Percentiles rank a stretch among this genome's conserved stretches.
Evolutionary conservation across 345 rosid genomes (phyloP).

Genomic region (Aethionema arabicum): DNA sequence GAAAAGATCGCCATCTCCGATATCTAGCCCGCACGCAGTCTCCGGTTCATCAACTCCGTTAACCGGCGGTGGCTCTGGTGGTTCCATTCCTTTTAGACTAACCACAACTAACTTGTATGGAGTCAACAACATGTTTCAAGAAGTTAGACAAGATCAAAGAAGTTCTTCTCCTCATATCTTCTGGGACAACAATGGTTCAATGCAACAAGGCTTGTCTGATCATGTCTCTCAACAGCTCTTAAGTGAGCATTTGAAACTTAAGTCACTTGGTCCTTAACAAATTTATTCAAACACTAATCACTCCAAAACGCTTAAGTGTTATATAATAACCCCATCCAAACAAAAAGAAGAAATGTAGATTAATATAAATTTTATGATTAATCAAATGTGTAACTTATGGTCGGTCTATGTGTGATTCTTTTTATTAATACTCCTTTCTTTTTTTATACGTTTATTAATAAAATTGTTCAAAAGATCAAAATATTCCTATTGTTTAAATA

Average conservation of each 20-base stretch:
- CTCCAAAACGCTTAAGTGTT: too few relatives aligned
- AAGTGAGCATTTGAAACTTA: slow-evolving; percentile 56
- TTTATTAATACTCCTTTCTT: too few relatives aligned
- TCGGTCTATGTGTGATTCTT: too few relatives aligned
- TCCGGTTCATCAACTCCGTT: slow-evolving; percentile 70
- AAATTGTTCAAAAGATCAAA: too few relatives aligned
- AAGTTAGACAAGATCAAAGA: slow-evolving; percentile 50
- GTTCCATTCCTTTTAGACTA: slow-evolving; percentile 60
- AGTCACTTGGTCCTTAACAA: slow-evolving; percentile 32
- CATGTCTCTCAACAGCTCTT: slow-evolving; percentile 65
- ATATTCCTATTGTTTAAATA: too few relatives aligned
- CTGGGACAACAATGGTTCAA: slow-evolving; percentile 45
- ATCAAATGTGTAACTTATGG: too few relatives aligned
- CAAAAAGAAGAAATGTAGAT: too few relatives aligned
- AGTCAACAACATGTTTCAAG: slow-evolving; percentile 42
- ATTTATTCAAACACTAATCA: too few relatives aligned
- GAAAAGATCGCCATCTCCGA: slow-evolving; percentile 61
- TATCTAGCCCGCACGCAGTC: slow-evolving; percentile 61
- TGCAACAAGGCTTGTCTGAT: slow-evolving; percentile 52
- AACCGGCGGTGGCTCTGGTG: slow-evolving; percentile 49
- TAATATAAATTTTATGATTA: too few relatives aligned
- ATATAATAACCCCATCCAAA: too few relatives aligned
- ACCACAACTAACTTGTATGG: slow-evolving; percentile 41
- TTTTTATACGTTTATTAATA: too few relatives aligned
- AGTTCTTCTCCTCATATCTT: slow-evolving; percentile 54